Evolutionary conservation across 208 protist genomes (phyloP).

Genomic region (Acanthamoeba lenticulata): DNA sequence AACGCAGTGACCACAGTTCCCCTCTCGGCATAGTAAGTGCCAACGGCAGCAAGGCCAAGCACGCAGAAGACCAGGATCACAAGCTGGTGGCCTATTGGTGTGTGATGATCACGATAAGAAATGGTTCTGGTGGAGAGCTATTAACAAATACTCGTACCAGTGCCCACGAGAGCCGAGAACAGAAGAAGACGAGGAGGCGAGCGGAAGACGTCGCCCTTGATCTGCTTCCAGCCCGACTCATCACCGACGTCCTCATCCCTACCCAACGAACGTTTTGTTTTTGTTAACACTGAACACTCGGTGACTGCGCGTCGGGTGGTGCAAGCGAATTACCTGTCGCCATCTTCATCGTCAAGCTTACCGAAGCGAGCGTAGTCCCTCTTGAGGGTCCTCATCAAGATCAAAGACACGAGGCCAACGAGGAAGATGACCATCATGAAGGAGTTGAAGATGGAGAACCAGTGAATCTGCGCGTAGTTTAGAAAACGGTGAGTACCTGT

Average conservation of each 20-base stretch:
- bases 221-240: slow-evolving; percentile 94
- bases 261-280: too few species aligned
- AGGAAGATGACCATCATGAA: slow-evolving; percentile 93
- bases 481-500: neutral
- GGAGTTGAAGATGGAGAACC: slow-evolving; percentile 94
- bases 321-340: neutral
- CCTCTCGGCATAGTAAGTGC: slow-evolving; percentile 49
- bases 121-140: neutral
- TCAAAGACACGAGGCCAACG: slow-evolving; percentile 91
- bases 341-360: slow-evolving; percentile 82
- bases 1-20: slow-evolving; percentile 85
- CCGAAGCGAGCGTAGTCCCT: slow-evolving; percentile 90
- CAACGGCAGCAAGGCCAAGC: slow-evolving; percentile 2
- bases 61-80: slow-evolving; percentile 65
- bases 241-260: slow-evolving; percentile 85
- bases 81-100: slow-evolving; percentile 7
- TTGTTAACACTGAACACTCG: too few species aligned
- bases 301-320: neutral
- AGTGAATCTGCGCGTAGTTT: slow-evolving; percentile 90
- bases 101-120: neutral
- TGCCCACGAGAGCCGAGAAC: slow-evolving; percentile 90
- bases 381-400: slow-evolving; percentile 91
- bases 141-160: slow-evolving; percentile 33
- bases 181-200: slow-evolving; percentile 86
- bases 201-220: slow-evolving; percentile 95